Conservation (phyloP, 148 eudicot species). For the Drosera capensis region DNA sequence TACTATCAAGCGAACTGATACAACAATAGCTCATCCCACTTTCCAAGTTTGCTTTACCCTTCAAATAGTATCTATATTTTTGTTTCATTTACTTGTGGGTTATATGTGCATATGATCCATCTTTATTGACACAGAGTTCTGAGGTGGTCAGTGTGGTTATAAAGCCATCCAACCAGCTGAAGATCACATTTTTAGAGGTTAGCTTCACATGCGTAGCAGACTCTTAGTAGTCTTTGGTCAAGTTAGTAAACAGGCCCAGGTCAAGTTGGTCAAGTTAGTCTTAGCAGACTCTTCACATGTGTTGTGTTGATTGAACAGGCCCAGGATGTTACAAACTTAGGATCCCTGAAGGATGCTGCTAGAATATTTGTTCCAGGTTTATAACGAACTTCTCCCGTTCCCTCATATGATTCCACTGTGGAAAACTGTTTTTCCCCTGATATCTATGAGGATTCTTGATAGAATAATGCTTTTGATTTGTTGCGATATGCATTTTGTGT, state of each 20-base stretch:
- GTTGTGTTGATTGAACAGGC: slow-evolving; percentile 36
- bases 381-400: not conserved
- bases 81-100: slow-evolving; percentile 4
- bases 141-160: slow-evolving; percentile 79
- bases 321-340: slow-evolving; percentile 64
- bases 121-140: slow-evolving; percentile 16
- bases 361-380: slow-evolving; percentile 84
- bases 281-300: not conserved
- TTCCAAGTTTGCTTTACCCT: too few species aligned
- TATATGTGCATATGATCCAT: not conserved
- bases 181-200: slow-evolving; percentile 98
- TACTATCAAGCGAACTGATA: too few species aligned
- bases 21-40: too few species aligned
- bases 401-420: not conserved
- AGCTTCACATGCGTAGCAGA: slow-evolving; percentile 9
- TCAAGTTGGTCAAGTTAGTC: too few species aligned
- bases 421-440: not conserved
- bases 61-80: too few species aligned
- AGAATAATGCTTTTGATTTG: not conserved
- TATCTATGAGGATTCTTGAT: not conserved
- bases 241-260: too few species aligned
- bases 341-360: slow-evolving; percentile 76
- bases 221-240: not conserved
- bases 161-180: slow-evolving; percentile 74
- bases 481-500: not conserved